Conservation (phyloP, 2,329 filamentous ascomycete genomes). For the Trichoderma harzianum region DNA sequence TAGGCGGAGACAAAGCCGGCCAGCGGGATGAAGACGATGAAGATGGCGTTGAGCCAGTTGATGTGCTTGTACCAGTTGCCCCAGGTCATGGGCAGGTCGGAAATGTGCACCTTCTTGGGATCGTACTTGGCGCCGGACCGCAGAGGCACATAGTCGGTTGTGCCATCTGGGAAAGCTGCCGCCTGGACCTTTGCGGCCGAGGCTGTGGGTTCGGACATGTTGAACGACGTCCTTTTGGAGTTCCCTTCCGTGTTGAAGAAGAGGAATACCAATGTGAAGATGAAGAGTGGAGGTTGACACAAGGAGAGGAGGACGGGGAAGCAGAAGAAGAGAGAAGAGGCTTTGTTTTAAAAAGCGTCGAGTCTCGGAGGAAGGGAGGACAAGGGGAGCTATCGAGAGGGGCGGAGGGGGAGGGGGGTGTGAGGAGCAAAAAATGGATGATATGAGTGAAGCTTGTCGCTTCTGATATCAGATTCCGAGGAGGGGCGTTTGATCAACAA, state of each 20-base stretch:
- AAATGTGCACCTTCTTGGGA: constrained; percentile 75
- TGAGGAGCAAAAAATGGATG: constrained; percentile 7
- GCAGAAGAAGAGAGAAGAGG: neutral
- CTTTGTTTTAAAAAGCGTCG: neutral
- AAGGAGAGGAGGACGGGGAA: neutral
- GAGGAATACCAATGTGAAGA: neutral
- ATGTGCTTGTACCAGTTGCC: constrained; percentile 88
- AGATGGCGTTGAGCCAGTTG: constrained; percentile 85
- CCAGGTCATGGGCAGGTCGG: constrained; percentile 74
- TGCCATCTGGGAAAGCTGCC: constrained; percentile 49
- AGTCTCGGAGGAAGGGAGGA: neutral
- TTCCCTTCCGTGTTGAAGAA: neutral
- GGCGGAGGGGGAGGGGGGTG: neutral
- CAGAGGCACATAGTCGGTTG: constrained; percentile 53
- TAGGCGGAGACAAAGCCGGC: constrained; percentile 69
- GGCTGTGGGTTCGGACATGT: constrained; percentile 38
- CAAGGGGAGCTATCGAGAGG: neutral
- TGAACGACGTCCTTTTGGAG: neutral
- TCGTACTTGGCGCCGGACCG: constrained; percentile 45
- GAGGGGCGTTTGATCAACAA: neutral
- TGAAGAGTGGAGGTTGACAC: neutral
- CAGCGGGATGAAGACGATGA: constrained; percentile 76
- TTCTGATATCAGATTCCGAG: neutral
- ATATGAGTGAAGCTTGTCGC: constrained; percentile 9
- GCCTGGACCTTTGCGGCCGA: constrained; percentile 39